Base-by-base conservation (phyloP, 306 rosid species). In the Vigna nakashimae region DNA sequence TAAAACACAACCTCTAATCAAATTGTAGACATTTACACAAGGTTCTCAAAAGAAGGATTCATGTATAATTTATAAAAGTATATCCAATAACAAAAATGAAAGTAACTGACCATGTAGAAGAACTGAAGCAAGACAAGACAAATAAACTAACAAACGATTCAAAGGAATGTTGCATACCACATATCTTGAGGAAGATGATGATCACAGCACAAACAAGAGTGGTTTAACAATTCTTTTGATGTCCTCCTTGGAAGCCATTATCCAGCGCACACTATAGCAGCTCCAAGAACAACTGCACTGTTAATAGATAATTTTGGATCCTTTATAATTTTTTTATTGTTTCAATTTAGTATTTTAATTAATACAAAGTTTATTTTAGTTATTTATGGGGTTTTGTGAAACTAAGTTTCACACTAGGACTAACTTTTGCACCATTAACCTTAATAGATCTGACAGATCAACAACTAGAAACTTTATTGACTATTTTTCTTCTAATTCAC, bases 201-300 rank as follows among this genome's bases (percentile, higher is more conserved):
- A 96, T 85, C 99, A 87, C 74, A 87, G 85, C 53, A 96, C 64
- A 76, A 96, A 96, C 82, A 96, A 77, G 30, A 96, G 87, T 20
- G 99, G 99, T 83, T 96, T 96, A 75, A 90, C 90, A 86, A 92
- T 92, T 84, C 71, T 84, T 68, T 80, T 85, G 63, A 91, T 76
- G 76, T 87, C 79, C 78, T 87, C 89, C 83, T 34, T 84, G 45
- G 98, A 86, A 1, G 96, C 96, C 97, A 96, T 87, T 82, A 92
- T 88, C 99, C 99, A 96, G 86, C 91, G 98, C 36, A 92, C 91
- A 71, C 96, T 20, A 20, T 87, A 36, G 96, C 92, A 82, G 98
- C 93, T 77, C 94, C 98, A 84, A 96, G 94, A 78, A 91, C 96
- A 76, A 91, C 99, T 71, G 99, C 99, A 74, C 99, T 91, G 76